A percentile compares a stretch with the other conserved stretches of the same genome.
Evolutionary conservation across 495 filamentous ascomycete species (phyloP).

Genomic region (Penicillium ochrochloron): DNA sequence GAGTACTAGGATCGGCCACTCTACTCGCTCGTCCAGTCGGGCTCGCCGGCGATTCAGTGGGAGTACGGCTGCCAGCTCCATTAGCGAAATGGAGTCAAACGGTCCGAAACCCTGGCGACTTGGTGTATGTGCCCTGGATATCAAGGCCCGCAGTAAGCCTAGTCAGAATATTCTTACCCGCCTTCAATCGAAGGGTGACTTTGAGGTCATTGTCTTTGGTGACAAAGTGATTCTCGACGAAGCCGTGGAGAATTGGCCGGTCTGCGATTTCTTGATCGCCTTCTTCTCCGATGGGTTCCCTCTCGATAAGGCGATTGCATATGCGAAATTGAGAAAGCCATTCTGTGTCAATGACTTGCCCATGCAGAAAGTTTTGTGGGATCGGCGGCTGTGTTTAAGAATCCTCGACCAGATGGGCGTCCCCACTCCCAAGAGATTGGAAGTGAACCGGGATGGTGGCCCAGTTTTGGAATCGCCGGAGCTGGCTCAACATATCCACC

Average conservation of each 20-base stretch:
- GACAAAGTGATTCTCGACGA: constrained; percentile 98
- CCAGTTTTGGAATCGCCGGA: constrained; percentile 76
- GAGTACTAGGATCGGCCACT: constrained; percentile 38
- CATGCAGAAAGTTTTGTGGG: constrained; percentile 99
- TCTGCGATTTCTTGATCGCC: constrained; percentile 90
- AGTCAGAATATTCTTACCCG: constrained; percentile 93
- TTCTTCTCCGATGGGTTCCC: constrained; percentile 99
- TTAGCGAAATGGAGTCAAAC: constrained; percentile 45
- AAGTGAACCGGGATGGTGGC: constrained; percentile 93
- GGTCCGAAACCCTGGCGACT: constrained; percentile 63
- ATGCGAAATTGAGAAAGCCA: constrained; percentile 86
- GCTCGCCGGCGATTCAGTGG: constrained; percentile 75
- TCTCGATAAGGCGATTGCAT: constrained; percentile 94
- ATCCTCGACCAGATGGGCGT: constrained; percentile 89
- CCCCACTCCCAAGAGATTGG: constrained; percentile 84
- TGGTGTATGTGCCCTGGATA: constrained; percentile 92
- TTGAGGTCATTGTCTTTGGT: constrained; percentile 95
- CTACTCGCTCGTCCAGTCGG: constrained; percentile 70
- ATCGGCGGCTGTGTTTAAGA: constrained; percentile 83
- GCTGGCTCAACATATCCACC: constrained; percentile 75
- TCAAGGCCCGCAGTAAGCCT: constrained; percentile 95
- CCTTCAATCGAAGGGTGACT: constrained; percentile 86
- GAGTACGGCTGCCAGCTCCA: constrained; percentile 74
- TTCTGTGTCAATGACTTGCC: constrained; percentile 97
- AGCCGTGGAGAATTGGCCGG: constrained; percentile 65